Conservation (phyloP, 208 protist genomes). For the Trichomonas tenax region DNA sequence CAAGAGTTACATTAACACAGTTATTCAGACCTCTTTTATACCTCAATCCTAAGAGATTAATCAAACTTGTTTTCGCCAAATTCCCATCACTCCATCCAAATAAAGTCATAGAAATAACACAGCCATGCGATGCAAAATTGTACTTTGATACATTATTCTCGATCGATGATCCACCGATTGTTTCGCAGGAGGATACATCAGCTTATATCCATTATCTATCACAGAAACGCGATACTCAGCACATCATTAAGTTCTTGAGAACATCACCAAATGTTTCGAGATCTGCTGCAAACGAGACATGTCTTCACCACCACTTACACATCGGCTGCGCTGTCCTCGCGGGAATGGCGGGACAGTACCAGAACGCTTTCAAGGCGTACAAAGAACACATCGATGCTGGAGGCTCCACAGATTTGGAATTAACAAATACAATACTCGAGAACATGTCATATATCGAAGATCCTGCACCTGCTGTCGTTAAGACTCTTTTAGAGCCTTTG, state of each 20-base stretch:
- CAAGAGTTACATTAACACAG: neutral
- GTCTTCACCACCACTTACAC: neutral
- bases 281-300: neutral
- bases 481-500: neutral
- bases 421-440: neutral
- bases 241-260: neutral
- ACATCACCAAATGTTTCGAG: neutral
- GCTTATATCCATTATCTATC: neutral
- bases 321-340: neutral
- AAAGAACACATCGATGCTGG: neutral
- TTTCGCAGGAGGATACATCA: neutral
- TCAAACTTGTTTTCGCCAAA: neutral
- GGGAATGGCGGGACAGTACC: neutral
- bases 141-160: neutral
- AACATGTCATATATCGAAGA: neutral
- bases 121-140: neutral
- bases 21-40: neutral
- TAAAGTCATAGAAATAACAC: neutral
- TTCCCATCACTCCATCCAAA: neutral
- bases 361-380: neutral
- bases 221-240: neutral
- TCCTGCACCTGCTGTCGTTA: neutral
- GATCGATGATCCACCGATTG: neutral
- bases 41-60: neutral
- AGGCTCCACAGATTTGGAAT: neutral